Evolutionary conservation across 305 asterid species (phyloP).

Genomic region (Salvia sclarea): DNA sequence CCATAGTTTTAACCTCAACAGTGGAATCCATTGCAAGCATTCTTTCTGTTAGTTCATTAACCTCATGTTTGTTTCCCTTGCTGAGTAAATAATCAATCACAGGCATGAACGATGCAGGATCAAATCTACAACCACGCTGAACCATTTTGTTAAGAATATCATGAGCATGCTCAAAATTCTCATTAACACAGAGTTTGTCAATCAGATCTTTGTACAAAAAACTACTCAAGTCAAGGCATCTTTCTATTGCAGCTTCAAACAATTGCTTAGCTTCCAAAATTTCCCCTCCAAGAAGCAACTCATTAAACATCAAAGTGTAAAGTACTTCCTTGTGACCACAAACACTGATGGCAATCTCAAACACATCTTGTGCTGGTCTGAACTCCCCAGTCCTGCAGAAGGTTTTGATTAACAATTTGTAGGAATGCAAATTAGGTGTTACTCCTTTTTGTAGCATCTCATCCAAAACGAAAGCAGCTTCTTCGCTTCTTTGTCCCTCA

Average conservation of each 20-base stretch:
- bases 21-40: constrained; percentile 68
- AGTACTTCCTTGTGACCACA: constrained; percentile 69
- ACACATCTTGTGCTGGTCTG: constrained; percentile 84
- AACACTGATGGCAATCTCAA: constrained; percentile 55
- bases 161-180: constrained; percentile 53
- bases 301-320: constrained; percentile 66
- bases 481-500: constrained; percentile 74
- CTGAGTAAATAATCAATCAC: constrained; percentile 67
- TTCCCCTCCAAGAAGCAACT: constrained; percentile 77
- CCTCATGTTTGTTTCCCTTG: constrained; percentile 65
- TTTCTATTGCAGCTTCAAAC: constrained; percentile 67
- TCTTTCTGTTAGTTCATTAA: constrained; percentile 65
- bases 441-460: constrained; percentile 76
- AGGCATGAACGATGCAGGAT: constrained; percentile 80
- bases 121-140: constrained; percentile 62
- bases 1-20: constrained; percentile 45
- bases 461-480: constrained; percentile 68
- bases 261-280: constrained; percentile 63
- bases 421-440: constrained; percentile 59
- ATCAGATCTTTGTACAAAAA: constrained; percentile 69
- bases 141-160: constrained; percentile 65
- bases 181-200: constrained; percentile 52
- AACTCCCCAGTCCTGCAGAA: constrained; percentile 84
- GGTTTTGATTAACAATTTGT: constrained; percentile 60
- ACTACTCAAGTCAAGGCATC: constrained; percentile 49